phyloP scores from a whole-genome alignment of 208 protist genomes.

The Trypanosoma mega region DNA sequence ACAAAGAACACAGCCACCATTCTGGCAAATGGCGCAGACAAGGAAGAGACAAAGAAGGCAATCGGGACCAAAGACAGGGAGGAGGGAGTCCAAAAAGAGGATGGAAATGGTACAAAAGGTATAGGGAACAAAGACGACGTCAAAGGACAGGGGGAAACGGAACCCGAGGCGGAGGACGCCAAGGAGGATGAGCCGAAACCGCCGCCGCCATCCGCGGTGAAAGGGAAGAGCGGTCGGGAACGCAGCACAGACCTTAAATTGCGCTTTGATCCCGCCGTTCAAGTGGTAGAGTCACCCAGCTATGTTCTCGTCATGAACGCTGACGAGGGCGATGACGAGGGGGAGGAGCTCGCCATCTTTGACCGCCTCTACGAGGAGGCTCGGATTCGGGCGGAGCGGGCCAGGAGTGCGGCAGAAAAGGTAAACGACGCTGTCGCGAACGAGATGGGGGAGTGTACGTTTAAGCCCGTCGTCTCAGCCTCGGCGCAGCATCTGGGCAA shows the following conservation, averaged over 20 bases:
- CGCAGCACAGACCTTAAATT: slow-evolving; percentile 16
- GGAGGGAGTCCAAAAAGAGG: no score
- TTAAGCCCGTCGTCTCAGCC: slow-evolving; percentile 28
- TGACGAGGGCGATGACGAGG: slow-evolving; percentile 21
- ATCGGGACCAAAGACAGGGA: no score
- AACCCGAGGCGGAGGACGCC: neutral
- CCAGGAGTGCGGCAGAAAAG: neutral
- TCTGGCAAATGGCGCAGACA: no score
- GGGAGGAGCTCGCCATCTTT: slow-evolving; percentile 21
- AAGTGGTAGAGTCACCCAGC: slow-evolving; percentile 25
- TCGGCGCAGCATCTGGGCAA: slow-evolving; percentile 4
- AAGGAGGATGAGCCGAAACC: neutral
- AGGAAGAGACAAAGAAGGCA: no score
- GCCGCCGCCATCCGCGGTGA: slow-evolving; percentile 9
- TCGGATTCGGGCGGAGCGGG: slow-evolving; percentile 10
- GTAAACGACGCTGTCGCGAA: neutral
- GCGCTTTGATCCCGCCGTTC: slow-evolving; percentile 18
- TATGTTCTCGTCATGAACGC: slow-evolving; percentile 23
- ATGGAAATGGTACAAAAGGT: no score
- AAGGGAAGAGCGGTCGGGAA: slow-evolving; percentile 21
- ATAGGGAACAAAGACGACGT: no score
- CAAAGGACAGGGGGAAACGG: neutral
- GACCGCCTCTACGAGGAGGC: slow-evolving; percentile 41
- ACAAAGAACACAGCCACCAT: no score
- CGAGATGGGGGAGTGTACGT: slow-evolving; percentile 24